Evolutionary conservation across 768 basidiomycete genomes (phyloP).

Genomic region (Phaeotremella skinneri): DNA sequence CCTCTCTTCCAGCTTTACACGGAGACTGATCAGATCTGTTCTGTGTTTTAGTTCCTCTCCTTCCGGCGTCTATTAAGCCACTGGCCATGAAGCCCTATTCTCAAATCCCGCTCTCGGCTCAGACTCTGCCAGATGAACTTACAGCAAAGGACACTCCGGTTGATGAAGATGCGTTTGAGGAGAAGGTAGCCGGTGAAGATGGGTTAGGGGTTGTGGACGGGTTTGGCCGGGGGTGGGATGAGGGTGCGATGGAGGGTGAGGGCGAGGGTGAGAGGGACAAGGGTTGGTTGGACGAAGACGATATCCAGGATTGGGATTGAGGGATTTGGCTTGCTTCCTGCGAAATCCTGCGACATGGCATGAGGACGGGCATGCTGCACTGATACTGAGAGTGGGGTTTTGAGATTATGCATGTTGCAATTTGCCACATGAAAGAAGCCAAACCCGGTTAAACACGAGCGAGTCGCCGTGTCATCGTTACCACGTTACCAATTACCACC

Average conservation of each 20-base stretch:
- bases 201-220: slow-evolving; percentile 8
- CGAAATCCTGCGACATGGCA: not conserved
- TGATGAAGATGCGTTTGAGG: slow-evolving; percentile 18
- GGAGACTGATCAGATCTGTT: not conserved
- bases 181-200: slow-evolving; percentile 20
- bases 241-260: slow-evolving; percentile 5
- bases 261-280: slow-evolving; percentile 22
- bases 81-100: slow-evolving; percentile 28
- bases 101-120: not conserved
- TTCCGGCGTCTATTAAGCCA: slow-evolving; percentile 28
- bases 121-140: slow-evolving; percentile 10
- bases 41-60: slow-evolving; percentile 21
- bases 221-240: slow-evolving; percentile 28
- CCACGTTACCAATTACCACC: too few species aligned
- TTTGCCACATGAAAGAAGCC: too few species aligned
- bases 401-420: too few species aligned
- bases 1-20: not conserved
- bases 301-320: slow-evolving; percentile 42
- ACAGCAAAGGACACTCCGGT: slow-evolving; percentile 16
- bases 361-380: too few species aligned
- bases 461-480: too few species aligned
- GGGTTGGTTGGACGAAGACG: slow-evolving; percentile 30
- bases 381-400: too few species aligned
- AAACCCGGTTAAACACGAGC: too few species aligned
- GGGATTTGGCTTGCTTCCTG: not conserved